Base-by-base conservation (phyloP, 1,284 basidiomycete genomes). In the Ceratobasidium sp. region DNA sequence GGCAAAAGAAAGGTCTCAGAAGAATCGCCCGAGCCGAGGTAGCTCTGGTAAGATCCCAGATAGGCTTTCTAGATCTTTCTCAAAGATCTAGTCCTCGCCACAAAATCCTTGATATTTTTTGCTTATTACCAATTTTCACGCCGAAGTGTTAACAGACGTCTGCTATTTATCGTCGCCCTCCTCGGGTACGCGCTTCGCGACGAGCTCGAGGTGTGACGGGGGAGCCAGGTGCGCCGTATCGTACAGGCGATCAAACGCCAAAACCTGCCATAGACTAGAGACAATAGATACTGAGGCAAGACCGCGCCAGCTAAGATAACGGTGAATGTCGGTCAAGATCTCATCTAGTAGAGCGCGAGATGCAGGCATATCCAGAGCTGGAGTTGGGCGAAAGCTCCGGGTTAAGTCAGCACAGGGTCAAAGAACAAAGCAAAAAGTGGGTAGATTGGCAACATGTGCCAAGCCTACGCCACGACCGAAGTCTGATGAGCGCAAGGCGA, bases 211-310 rank as follows among this genome's bases (percentile, higher is more conserved):
- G 21, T 50, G 62, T 13, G 3, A 7, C 1, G 30, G 16, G n/a
- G 6, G 2, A 16, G 5, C 11, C 8, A 64, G 5, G 3, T 44
- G 30, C 23, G 54, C 49, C 9, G 23, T 26, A 16, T 35, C 1
- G 32, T 67, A 35, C 9, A 67, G 30, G 35, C 38, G 50, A 41
- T 28, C 35, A 43, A 67, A 54, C 3, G 50, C 64, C 14, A 55
- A 4, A 2, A 11, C 1, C 35, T 54, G 47, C 64, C 64, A 67
- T 1, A 16, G 13, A 1, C 50, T 30, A 54, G 49, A 67, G 6
- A 55, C 32, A 2, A 23, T 5, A 18, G 64, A 67, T 2, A n/a
- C 30, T 18, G 21, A 9, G 18, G 28, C 64, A 38, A 67, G 50
- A 21, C 43, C 35, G 8, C 18, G 9, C 30, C 11, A 6, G 26